Base-by-base conservation (phyloP, 768 basidiomycete species). In the Phylloporus sp. region DNA sequence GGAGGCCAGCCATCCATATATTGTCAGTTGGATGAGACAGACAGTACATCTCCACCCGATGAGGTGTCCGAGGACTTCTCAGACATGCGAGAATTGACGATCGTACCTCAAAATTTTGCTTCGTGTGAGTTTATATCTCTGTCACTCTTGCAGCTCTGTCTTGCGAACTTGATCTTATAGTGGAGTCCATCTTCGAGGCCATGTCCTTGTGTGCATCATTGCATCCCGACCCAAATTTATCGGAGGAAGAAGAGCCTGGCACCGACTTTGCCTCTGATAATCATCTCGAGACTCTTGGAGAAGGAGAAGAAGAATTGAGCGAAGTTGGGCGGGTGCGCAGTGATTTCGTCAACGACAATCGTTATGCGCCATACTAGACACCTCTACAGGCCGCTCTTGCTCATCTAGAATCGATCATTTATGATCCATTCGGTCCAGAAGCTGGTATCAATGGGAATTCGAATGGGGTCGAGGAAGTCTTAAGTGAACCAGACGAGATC, bases 281-380 rank as follows among this genome's bases (percentile, higher is more conserved):
- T 28, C 58, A 47, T 11, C 76, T 79, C 51, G 72, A 76, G 53
- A 72, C 75, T 1, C 86, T 90, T 65, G 72, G 73, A 4, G 76
- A 78, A 42, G 83, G 77, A 49, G 78, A 72, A 20, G 75, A 91
- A 61, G 88, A 93, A 70, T 79, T 93, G 58, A 88, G 84, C 69
- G 85, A 86, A 73, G 88, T 86, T 58, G 92, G 92, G 75, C 84
- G 88, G 86, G 90, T 92, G 85, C 88, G 92, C 87, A 89, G 85
- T 70, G 80, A 88, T 88, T 88, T 88, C 69, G 63, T 79, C 72
- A 84, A 84, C 75, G 71, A 85, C 76, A 78, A 71, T 66, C 87
- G 91, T 71, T 93, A 76, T 72, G 75, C 81, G 52, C 92, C 92
- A 61, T 95, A 95, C 82, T 95, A 88, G 87, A 80, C 70, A 62